Evolutionary conservation across 495 filamentous ascomycete species (phyloP).

Genomic region (Aspergillus funiculosus): DNA sequence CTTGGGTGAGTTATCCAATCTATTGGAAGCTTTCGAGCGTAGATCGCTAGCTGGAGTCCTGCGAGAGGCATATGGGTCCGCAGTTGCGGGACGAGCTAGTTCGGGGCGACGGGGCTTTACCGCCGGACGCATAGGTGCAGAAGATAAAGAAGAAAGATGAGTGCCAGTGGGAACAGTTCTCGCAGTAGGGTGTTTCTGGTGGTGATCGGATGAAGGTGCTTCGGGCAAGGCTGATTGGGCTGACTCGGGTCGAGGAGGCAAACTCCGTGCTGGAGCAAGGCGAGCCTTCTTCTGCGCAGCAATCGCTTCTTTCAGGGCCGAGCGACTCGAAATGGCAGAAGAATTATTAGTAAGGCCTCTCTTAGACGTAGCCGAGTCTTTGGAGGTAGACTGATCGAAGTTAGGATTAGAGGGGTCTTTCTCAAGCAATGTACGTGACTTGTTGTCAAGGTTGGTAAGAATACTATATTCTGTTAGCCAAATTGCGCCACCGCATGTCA

Average conservation of each 20-base stretch:
- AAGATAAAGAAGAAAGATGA: constrained; percentile 45
- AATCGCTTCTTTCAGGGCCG: constrained; percentile 70
- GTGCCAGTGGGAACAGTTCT: constrained; percentile 32
- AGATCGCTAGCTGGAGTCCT: constrained; percentile 29
- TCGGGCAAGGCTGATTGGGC: constrained; percentile 55
- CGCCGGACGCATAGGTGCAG: constrained; percentile 54
- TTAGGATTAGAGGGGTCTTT: constrained; percentile 79
- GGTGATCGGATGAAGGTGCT: constrained; percentile 36
- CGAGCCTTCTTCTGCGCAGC: constrained; percentile 69
- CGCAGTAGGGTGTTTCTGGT: constrained; percentile 25
- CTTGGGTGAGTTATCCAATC: constrained; percentile 40
- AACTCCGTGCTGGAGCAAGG: constrained; percentile 45
- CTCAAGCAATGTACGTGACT: constrained; percentile 66
- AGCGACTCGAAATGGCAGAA: constrained; percentile 38
- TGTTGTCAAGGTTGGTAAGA: constrained; percentile 65
- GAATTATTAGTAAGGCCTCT: constrained; percentile 52
- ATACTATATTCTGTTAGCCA: constrained; percentile 50
- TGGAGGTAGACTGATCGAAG: constrained; percentile 41
- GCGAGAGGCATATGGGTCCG: constrained; percentile 50
- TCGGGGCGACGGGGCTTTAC: constrained; percentile 26
- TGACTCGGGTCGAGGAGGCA: constrained; percentile 67
- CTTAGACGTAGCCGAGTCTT: constrained; percentile 37
- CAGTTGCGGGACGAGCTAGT: constrained; percentile 49
- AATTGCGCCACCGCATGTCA: background rate
- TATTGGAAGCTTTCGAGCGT: constrained; percentile 26